Percentiles rank a stretch among this genome's conserved stretches.
Conservation (phyloP, 2,329 filamentous ascomycete genomes). For the Fusarium nanum region DNA sequence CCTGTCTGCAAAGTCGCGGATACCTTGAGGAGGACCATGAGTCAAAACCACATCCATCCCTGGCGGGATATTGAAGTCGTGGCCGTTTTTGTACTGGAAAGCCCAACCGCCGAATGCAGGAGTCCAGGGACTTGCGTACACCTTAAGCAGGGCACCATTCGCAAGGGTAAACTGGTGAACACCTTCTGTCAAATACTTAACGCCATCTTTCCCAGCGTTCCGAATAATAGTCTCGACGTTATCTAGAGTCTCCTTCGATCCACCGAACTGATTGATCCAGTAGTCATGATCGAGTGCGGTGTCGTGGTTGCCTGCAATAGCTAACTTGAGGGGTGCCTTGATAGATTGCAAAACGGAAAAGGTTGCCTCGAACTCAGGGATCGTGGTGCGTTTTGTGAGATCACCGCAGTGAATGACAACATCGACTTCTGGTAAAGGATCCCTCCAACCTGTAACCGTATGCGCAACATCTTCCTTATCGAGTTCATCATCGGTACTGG, state of each 20-base stretch:
- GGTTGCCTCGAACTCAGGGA: conserved; percentile 55
- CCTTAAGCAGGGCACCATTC: conserved; percentile 61
- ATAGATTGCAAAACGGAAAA: conserved; percentile 57
- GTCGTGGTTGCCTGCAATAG: conserved; percentile 68
- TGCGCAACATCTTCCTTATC: conserved; percentile 17
- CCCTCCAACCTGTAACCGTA: conserved; percentile 47
- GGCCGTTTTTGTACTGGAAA: conserved; percentile 61
- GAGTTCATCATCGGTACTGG: conserved; percentile 45
- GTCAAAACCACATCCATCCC: conserved; percentile 63
- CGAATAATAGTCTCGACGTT: conserved; percentile 54
- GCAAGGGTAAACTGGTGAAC: conserved; percentile 58
- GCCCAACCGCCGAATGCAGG: conserved; percentile 60
- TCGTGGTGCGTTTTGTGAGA: conserved; percentile 57
- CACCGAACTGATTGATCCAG: conserved; percentile 21
- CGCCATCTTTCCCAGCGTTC: conserved; percentile 52
- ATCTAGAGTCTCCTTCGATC: conserved; percentile 46
- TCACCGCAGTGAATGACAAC: conserved; percentile 66
- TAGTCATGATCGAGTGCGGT: conserved; percentile 53
- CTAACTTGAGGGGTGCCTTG: conserved; percentile 63
- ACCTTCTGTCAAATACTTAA: conserved; percentile 62
- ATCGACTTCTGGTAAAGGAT: conserved; percentile 54
- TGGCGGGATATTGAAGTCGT: conserved; percentile 53
- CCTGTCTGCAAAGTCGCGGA: conserved; percentile 57
- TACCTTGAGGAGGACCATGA: conserved; percentile 64
- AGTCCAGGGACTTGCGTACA: conserved; percentile 67